Base-by-base conservation (phyloP, 345 rosid species). In the Xanthoceras sorbifolium region DNA sequence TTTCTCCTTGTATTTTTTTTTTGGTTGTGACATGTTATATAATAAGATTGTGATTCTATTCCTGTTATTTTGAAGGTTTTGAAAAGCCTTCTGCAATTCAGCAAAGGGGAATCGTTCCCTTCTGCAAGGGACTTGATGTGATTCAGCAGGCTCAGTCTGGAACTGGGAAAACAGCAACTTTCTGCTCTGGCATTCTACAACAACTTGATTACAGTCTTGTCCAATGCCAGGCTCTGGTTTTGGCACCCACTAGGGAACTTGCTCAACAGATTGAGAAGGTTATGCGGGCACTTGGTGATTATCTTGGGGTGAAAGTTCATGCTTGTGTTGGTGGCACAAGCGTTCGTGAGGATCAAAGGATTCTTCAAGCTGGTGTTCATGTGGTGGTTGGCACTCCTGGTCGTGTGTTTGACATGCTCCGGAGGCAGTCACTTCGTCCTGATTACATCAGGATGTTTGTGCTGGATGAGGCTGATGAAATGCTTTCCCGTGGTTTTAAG, bases 51-150 rank as follows among this genome's bases (percentile, higher is more conserved):
- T 50, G 55, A 0, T 50, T 3, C 55, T 50, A 50, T 4, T 50
- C n/a, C 20, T 15, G 55, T 50, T 50, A 42, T 42, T 20, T 76
- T 75, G 7, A 64, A 89, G 93, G 93, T 75, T 89, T 94, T 84
- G 98, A 94, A 91, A 94, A 94, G 88, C 95, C 97, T 12, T 94
- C 98, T 86, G 98, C 98, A 5, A 94, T 94, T 77, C 98, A 94
- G 75, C 98, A 93, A 72, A 93, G 95, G 73, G 98, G 98, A 71
- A 93, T 94, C 55, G 91, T 94, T 55, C 98, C 98, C 1, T 94
- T 94, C 83, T 88, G 92, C 84, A 92, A 90, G 83, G 97, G 97
- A 62, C 94, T 93, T 42, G 98, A 92, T 82, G 98, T 92, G 52
- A 94, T 94, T 83, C 97, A 94, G 79, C 98, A 94, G 80, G 97